Evolutionary conservation across 805 yeast species (phyloP).

Genomic region (Kluyveromyces aestuarii): DNA sequence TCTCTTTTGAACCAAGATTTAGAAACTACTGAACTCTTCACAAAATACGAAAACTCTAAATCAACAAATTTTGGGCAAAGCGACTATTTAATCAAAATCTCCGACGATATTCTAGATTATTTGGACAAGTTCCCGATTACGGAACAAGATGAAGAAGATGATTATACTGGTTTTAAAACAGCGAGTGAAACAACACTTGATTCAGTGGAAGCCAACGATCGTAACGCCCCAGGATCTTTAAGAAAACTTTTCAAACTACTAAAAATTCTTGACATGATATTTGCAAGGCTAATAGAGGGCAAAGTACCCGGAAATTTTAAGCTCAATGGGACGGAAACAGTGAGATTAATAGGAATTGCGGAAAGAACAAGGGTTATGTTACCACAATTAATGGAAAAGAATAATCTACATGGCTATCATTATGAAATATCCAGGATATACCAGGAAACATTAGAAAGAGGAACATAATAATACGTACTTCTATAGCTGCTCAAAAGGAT

Average conservation of each 20-base stretch:
- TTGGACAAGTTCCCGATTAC: slow-evolving; percentile 34
- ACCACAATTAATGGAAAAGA: slow-evolving; percentile 27
- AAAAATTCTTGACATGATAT: slow-evolving; percentile 33
- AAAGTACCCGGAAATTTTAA: slow-evolving; percentile 26
- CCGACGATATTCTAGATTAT: slow-evolving; percentile 62
- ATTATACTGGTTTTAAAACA: slow-evolving; percentile 7
- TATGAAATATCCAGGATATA: slow-evolving; percentile 37
- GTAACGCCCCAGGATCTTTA: slow-evolving; percentile 7
- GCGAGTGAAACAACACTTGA: not conserved
- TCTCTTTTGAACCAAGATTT: slow-evolving; percentile 10
- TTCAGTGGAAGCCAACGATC: not conserved
- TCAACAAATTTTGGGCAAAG: slow-evolving; percentile 46
- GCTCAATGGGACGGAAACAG: slow-evolving; percentile 41
- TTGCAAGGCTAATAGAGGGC: slow-evolving; percentile 31
- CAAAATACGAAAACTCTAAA: slow-evolving; percentile 6
- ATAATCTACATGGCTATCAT: slow-evolving; percentile 34
- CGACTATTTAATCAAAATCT: slow-evolving; percentile 49
- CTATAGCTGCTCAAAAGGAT: slow-evolving; percentile 9
- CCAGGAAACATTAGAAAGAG: slow-evolving; percentile 34
- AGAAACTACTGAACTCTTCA: slow-evolving; percentile 5
- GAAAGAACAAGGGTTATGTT: slow-evolving; percentile 41
- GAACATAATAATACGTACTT: slow-evolving; percentile 7
- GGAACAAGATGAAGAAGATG: slow-evolving; percentile 10
- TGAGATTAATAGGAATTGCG: slow-evolving; percentile 44
- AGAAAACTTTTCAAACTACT: slow-evolving; percentile 32